A percentile compares a stretch with the other conserved stretches of the same genome.
Evolutionary conservation across 2,329 filamentous ascomycete species (phyloP).

Genomic region (Phoma sp.): DNA sequence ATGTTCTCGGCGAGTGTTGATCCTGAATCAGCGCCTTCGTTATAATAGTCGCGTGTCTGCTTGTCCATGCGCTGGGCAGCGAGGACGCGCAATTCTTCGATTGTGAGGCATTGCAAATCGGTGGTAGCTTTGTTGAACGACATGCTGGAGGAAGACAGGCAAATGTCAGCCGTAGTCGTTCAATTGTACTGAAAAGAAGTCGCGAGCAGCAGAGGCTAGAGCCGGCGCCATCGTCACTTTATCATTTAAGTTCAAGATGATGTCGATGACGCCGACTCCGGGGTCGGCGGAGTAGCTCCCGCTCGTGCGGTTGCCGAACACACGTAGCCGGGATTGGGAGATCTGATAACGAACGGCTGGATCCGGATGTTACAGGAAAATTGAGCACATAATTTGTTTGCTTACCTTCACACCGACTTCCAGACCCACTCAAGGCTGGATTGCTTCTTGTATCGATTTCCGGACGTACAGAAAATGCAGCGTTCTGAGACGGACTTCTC

Average conservation of each 20-base stretch:
- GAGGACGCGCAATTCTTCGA: constrained; percentile 32
- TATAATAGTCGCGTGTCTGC: constrained; percentile 39
- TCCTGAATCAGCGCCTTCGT: constrained; percentile 33
- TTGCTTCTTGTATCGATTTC: too few species aligned
- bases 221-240: constrained; percentile 11
- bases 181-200: too few species aligned
- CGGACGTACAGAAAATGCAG: too few species aligned
- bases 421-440: neutral
- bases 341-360: constrained; percentile 11
- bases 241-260: constrained; percentile 1
- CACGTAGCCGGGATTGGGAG: neutral
- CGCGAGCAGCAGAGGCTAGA: neutral
- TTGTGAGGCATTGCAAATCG: constrained; percentile 38
- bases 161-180: neutral
- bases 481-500: neutral
- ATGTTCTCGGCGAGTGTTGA: constrained; percentile 35
- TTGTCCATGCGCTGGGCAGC: constrained; percentile 40
- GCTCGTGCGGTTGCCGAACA: constrained; percentile 12
- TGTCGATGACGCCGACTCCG: constrained; percentile 19
- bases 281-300: constrained; percentile 9
- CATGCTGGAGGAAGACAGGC: constrained; percentile 11
- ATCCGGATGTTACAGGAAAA: neutral
- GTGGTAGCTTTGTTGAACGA: constrained; percentile 20
- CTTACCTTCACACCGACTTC: neutral
- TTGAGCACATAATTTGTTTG: neutral